A percentile compares a stretch with the other conserved stretches of the same genome.
Conservation (phyloP, 805 yeast species). For the Kregervanrija delftensis region DNA sequence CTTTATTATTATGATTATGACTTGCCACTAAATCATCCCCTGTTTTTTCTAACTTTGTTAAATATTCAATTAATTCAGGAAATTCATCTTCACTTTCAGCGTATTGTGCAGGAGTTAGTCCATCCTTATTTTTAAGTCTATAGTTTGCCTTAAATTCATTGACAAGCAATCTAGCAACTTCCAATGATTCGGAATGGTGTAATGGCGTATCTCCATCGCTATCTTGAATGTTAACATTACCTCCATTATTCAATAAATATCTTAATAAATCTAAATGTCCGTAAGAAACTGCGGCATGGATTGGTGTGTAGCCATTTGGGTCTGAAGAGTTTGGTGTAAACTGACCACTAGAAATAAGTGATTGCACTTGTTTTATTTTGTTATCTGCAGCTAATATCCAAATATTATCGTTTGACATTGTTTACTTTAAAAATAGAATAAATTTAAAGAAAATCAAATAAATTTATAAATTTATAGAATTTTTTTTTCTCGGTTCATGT, state of each 20-base stretch:
- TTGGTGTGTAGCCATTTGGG: slow-evolving; percentile 91
- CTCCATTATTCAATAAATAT: slow-evolving; percentile 52
- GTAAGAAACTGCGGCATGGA: slow-evolving; percentile 96
- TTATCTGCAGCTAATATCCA: slow-evolving; percentile 97
- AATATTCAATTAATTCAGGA: slow-evolving; percentile 67
- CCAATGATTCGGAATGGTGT: slow-evolving; percentile 76
- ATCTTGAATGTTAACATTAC: slow-evolving; percentile 78
- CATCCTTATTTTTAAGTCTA: slow-evolving; percentile 60
- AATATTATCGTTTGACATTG: slow-evolving; percentile 42
- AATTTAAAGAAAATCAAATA: background rate
- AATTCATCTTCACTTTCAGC: slow-evolving; percentile 81
- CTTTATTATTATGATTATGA: slow-evolving; percentile 15
- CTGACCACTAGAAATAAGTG: slow-evolving; percentile 42
- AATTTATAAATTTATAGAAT: background rate
- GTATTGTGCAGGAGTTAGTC: slow-evolving; percentile 64
- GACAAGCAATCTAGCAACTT: slow-evolving; percentile 58
- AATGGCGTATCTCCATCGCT: slow-evolving; percentile 92
- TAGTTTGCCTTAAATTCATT: slow-evolving; percentile 65
- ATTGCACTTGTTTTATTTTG: slow-evolving; percentile 50
- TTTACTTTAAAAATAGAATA: background rate
- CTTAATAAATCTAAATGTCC: slow-evolving; percentile 66
- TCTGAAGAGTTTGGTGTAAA: slow-evolving; percentile 70
- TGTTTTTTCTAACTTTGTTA: slow-evolving; percentile 33
- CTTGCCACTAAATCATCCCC: slow-evolving; percentile 7
- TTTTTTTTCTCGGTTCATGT: background rate